These are phyloP conservation scores for Castanea crenata DNA, from an alignment of 306 rosid genomes.

Conservation along the genomic window DNA sequence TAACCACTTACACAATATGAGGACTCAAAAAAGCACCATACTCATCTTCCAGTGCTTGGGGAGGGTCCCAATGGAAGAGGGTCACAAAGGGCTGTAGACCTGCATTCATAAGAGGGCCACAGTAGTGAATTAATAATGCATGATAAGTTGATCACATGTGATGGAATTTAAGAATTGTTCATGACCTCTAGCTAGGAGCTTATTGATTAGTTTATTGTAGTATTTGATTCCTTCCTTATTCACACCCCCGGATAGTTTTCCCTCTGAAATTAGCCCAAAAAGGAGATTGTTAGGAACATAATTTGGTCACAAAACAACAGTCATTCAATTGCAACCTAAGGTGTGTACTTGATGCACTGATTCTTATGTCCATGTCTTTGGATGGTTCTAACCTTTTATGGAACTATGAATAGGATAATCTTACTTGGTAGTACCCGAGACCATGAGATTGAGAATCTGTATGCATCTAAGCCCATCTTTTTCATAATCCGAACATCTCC, in stretches of 20 bases:
- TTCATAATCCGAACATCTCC: not conserved
- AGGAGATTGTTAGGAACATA: too few relatives aligned
- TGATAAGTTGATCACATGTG: too few relatives aligned
- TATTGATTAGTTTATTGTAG: slow-evolving; percentile 39
- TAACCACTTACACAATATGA: slow-evolving; percentile 39
- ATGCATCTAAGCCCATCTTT: slow-evolving; percentile 3
- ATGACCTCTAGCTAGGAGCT: slow-evolving; percentile 29
- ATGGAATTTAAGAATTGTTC: not conserved
- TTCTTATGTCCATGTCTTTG: too few relatives aligned
- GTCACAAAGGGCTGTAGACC: slow-evolving; percentile 52
- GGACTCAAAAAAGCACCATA: slow-evolving; percentile 48
- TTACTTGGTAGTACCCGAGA: not conserved
- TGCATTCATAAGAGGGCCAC: not conserved
- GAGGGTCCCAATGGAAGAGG: slow-evolving; percentile 64
- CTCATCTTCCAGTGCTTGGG: slow-evolving; percentile 54
- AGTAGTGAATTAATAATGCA: too few relatives aligned
- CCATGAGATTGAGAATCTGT: slow-evolving; percentile 4
- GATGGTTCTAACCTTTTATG: too few relatives aligned
- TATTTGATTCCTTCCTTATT: slow-evolving; percentile 27
- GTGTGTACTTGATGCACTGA: too few relatives aligned
- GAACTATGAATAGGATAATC: not conserved
- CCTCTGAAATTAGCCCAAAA: slow-evolving; percentile 12
- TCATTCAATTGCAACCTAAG: too few relatives aligned
- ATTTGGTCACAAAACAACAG: too few relatives aligned
- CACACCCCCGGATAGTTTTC: slow-evolving; percentile 34